These are phyloP conservation scores for Gastrolobium bilobum DNA, from an alignment of 306 rosid species.

Conservation along the genomic window DNA sequence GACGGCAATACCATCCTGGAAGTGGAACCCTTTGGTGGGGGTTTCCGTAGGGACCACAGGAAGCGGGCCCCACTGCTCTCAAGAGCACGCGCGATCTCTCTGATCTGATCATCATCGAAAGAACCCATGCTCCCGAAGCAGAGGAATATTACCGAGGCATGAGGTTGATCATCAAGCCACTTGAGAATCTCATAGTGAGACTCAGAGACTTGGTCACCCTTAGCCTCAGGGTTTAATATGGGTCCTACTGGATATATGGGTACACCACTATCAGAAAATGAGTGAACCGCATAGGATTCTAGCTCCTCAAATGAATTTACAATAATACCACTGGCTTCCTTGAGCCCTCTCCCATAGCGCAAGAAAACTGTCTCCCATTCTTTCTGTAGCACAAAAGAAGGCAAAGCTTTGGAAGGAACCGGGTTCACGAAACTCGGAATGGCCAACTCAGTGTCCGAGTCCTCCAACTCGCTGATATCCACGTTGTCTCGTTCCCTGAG, in stretches of 20 bases:
- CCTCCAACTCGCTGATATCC: background rate
- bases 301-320: constrained; percentile 65
- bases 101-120: constrained; percentile 45
- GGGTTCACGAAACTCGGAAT: constrained; percentile 50
- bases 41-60: constrained; percentile 57
- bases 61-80: constrained; percentile 47
- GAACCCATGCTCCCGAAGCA: constrained; percentile 57
- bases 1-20: background rate
- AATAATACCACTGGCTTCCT: constrained; percentile 55
- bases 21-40: constrained; percentile 36
- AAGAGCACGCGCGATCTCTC: constrained; percentile 48
- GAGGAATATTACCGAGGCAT: constrained; percentile 68
- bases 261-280: background rate
- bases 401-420: constrained; percentile 51
- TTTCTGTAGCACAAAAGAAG: background rate
- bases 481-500: constrained; percentile 45
- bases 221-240: constrained; percentile 42
- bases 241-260: constrained; percentile 71
- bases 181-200: constrained; percentile 21
- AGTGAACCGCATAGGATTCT: constrained; percentile 53
- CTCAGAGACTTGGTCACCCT: background rate
- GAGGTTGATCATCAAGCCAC: constrained; percentile 76
- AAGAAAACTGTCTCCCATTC: background rate
- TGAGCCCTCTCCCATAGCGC: background rate
- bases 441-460: constrained; percentile 29